Conservation (phyloP, 2,329 filamentous ascomycete genomes). For the Colletotrichum sp. region DNA sequence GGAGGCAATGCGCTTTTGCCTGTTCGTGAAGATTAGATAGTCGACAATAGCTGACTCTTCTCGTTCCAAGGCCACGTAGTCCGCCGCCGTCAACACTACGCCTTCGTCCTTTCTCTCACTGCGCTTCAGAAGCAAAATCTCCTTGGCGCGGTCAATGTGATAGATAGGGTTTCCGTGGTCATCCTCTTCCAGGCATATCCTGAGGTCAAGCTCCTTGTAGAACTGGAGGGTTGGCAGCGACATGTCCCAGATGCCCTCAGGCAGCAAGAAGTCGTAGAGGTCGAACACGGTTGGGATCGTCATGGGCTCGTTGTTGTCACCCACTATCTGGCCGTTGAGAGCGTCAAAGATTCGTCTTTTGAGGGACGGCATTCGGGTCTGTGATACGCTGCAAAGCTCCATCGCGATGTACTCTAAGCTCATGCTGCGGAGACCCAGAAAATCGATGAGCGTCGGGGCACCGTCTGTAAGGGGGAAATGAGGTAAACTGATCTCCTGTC, state of each 20-base stretch:
- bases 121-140: slow-evolving; percentile 74
- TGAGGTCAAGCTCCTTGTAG: slow-evolving; percentile 71
- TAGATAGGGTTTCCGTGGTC: slow-evolving; percentile 64
- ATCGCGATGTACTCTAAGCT: slow-evolving; percentile 85
- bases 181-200: slow-evolving; percentile 66
- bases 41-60: slow-evolving; percentile 67
- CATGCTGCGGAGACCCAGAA: slow-evolving; percentile 77
- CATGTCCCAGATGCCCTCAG: slow-evolving; percentile 54
- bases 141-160: slow-evolving; percentile 72
- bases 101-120: slow-evolving; percentile 62
- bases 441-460: slow-evolving; percentile 74
- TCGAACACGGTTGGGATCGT: slow-evolving; percentile 83
- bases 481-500: slow-evolving; percentile 60
- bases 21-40: slow-evolving; percentile 68
- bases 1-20: slow-evolving; percentile 60
- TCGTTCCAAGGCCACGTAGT: slow-evolving; percentile 54
- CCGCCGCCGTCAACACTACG: slow-evolving; percentile 53
- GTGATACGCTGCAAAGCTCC: slow-evolving; percentile 80
- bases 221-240: slow-evolving; percentile 60
- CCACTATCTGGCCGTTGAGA: slow-evolving; percentile 76
- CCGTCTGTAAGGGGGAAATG: slow-evolving; percentile 74
- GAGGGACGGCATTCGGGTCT: slow-evolving; percentile 71
- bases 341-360: slow-evolving; percentile 73
- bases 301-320: slow-evolving; percentile 69
- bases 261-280: slow-evolving; percentile 83